Conservation (phyloP, 2,329 filamentous ascomycete species). For the Alternaria rosae region DNA sequence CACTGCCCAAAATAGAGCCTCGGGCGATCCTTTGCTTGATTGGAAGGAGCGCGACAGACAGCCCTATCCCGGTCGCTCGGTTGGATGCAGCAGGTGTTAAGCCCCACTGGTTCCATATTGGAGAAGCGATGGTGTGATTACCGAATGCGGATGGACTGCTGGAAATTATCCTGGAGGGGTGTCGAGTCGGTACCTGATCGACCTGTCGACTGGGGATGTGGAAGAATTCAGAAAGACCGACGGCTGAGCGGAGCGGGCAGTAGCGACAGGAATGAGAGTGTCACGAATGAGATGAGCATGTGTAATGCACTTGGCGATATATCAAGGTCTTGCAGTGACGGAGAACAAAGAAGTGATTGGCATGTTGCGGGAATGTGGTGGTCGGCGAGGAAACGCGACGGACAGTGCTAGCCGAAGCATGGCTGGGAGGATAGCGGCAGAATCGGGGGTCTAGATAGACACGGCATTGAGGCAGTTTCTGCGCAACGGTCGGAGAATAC, state of each 20-base stretch:
- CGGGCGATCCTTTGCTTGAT: conserved; percentile 27
- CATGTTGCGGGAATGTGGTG: background rate
- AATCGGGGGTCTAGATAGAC: background rate
- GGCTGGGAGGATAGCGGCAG: background rate
- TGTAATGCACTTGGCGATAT: conserved; percentile 7
- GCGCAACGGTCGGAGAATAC: conserved; percentile 7
- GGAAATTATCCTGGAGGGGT: conserved; percentile 32
- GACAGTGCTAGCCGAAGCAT: background rate
- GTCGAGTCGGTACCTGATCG: conserved; percentile 2
- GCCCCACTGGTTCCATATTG: conserved; percentile 34
- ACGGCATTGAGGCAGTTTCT: background rate
- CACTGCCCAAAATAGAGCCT: conserved; percentile 26
- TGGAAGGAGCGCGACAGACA: conserved; percentile 20
- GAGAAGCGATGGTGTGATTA: conserved; percentile 18
- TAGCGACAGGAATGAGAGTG: conserved; percentile 21
- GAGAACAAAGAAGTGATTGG: background rate
- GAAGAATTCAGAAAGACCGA: conserved; percentile 7
- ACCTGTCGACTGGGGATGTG: conserved; percentile 21
- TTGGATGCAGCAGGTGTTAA: conserved; percentile 32
- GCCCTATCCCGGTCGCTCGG: conserved; percentile 38
- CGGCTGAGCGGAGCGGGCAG: conserved; percentile 11
- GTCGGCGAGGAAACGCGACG: background rate
- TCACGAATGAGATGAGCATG: conserved; percentile 8
- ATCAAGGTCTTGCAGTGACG: background rate
- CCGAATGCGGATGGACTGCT: conserved; percentile 16